Conservation (phyloP, 2,329 filamentous ascomycete species). For the Sporothrix euskadiensis region DNA sequence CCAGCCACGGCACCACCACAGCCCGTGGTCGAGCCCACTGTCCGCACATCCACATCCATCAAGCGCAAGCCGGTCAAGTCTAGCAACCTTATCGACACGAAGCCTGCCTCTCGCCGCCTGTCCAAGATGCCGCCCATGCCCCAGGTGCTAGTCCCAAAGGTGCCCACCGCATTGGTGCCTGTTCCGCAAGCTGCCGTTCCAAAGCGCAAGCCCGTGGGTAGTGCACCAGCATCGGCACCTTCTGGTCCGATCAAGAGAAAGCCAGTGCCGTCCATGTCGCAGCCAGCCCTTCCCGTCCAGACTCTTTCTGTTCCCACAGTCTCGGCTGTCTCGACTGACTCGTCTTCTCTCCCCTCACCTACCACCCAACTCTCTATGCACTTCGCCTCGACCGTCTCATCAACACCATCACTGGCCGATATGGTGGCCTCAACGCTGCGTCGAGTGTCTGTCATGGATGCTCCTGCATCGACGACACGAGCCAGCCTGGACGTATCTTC, state of each 20-base stretch:
- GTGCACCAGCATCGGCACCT: not conserved
- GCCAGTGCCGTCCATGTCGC: slow-evolving; percentile 16
- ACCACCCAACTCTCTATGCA: not conserved
- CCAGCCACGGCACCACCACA: no score
- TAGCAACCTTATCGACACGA: not conserved
- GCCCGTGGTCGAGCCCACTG: not conserved
- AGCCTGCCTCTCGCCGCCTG: not conserved
- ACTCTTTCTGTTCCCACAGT: not conserved
- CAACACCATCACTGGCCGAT: slow-evolving; percentile 8
- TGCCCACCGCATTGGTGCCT: not conserved
- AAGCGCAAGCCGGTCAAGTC: slow-evolving; percentile 15
- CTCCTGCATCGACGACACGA: not conserved
- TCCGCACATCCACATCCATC: slow-evolving; percentile 1
- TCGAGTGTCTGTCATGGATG: not conserved
- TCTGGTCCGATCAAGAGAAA: slow-evolving; percentile 21
- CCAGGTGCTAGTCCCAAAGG: not conserved
- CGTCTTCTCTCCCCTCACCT: not conserved
- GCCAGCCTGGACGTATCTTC: not conserved
- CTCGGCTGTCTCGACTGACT: not conserved
- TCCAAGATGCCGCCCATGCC: slow-evolving; percentile 21
- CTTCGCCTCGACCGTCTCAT: not conserved
- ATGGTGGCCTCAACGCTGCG: slow-evolving; percentile 16
- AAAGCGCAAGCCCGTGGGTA: not conserved
- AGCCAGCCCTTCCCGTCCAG: not conserved
- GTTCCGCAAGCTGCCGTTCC: not conserved